Base-by-base conservation (phyloP, 1,284 basidiomycete genomes). In the Leccinum subrobustum region DNA sequence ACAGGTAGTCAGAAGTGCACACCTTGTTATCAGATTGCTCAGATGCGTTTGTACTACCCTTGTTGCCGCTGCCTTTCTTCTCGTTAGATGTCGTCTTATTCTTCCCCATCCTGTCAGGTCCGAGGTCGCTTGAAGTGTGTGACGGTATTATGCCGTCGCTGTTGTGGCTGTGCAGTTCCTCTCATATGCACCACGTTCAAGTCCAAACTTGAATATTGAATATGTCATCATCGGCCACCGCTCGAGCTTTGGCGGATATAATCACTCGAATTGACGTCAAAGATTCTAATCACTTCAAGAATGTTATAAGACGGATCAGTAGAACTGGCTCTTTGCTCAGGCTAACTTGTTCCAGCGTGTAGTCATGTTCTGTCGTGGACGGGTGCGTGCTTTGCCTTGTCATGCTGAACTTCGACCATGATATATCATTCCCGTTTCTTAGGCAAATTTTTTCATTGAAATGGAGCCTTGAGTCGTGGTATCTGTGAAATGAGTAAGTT, bases 371-470 rank as follows among this genome's bases (percentile, higher is more conserved):
- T 47, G 96, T 98, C 57, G 95, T 97, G 60, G 81, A 98, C 96
- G 95, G 95, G 92, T 93, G 64, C 66, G 87, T 63, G 18, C 48
- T 44, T 35, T 53, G 47, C 76, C 56, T 39, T 56, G 65, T 57
- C 58, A 48, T 58, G 25, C 54, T 29, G 14, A 61, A 44, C 42
- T 11, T 23, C 7, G 23, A n/a, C 16, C 6, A 1, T 44, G 2
- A 23, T 63, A 37, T 31, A 58, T 25, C 20, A 0, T 9, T 20
- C 4, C 27, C 33, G 39, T 27, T 60, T 33, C 52, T 25, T 61
- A 95, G 93, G 95, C 51, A 97, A 96, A 79, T 81, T 97, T 97
- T 31, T 98, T 98, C 83, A 98, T 98, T 70, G 96, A 98, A 79
- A 95, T 98, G 66, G 94, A 93, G 73, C 77, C 94, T 8, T 84